Percentiles rank a stretch among this genome's conserved stretches.
Evolutionary conservation across 2,329 filamentous ascomycete species (phyloP).

Genomic region (Ascochyta koolunga): DNA sequence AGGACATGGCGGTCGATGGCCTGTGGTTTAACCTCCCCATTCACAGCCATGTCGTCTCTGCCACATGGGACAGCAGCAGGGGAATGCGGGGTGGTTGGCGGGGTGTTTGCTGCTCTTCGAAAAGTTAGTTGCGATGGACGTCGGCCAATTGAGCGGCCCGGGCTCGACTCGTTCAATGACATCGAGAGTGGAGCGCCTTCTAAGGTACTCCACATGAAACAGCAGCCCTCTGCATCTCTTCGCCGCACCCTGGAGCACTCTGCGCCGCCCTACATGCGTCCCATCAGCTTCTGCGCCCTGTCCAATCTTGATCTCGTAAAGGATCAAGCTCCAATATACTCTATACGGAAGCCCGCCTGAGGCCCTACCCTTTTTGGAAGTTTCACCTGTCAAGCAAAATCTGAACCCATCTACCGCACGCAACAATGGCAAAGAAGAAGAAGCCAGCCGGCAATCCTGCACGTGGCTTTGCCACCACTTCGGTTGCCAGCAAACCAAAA

Average conservation of each 20-base stretch:
- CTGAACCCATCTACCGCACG: slow-evolving; percentile 8
- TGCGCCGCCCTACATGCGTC: slow-evolving; percentile 44
- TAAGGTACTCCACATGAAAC: slow-evolving; percentile 18
- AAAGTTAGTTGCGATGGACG: slow-evolving; percentile 18
- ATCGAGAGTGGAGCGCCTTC: slow-evolving; percentile 28
- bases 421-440: slow-evolving; percentile 86
- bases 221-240: slow-evolving; percentile 20
- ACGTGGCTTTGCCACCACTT: slow-evolving; percentile 91
- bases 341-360: slow-evolving; percentile 39
- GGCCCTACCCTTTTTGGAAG: slow-evolving; percentile 20
- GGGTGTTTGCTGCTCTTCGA: slow-evolving; percentile 31
- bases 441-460: slow-evolving; percentile 87
- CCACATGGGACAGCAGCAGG: slow-evolving; percentile 34
- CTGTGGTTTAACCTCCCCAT: slow-evolving; percentile 41
- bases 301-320: slow-evolving; percentile 44
- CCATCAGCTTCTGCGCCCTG: slow-evolving; percentile 26
- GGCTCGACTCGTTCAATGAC: slow-evolving; percentile 25
- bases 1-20: slow-evolving; percentile 43
- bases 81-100: slow-evolving; percentile 34
- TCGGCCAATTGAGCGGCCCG: slow-evolving; percentile 15
- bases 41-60: slow-evolving; percentile 45
- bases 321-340: slow-evolving; percentile 46
- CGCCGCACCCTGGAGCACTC: slow-evolving; percentile 15
- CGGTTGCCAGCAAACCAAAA: slow-evolving; percentile 82
- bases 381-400: slow-evolving; percentile 12